Base-by-base conservation (phyloP, 192 early-diverging fungal species). In the Backusella mclennaniae region DNA sequence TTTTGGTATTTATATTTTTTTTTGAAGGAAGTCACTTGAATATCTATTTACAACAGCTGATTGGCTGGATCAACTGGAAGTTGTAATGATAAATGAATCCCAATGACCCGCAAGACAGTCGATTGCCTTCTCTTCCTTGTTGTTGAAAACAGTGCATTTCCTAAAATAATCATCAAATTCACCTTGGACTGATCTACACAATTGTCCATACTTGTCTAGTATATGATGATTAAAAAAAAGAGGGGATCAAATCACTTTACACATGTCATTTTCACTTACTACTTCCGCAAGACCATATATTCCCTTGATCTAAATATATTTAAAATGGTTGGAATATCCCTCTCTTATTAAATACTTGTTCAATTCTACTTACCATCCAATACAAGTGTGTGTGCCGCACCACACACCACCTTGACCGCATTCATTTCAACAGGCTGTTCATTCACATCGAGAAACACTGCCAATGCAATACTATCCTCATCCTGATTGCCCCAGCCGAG, bases 201-300 rank as follows among this genome's bases (percentile, higher is more conserved):
- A 44, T 29, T 75, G 74, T 7, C 74, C 74, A 68, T 75, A 75
- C 0, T 42, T 46, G 23, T 75, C 74, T 75, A 67, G 6, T 41
- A 4, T 1, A 23, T 5, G 42, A n/a, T 56, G 5, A 26, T 56
- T 56, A 23, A 23, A 53, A 19, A 19, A n/a, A 53, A n/a, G 33
- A n/a, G 49, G 17, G 6, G 5, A 53, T 21, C 17, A 53, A n/a
- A n/a, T 53, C 23, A 33, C n/a, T 39, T 23, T 29, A 29, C 17
- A 2, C 5, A 31, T 49, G 6, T 31, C 35, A 33, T 33, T 73
- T 0, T 29, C 3, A 63, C 63, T 67, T 66, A 75, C 74, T 75
- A 35, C 41, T 67, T 29, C 74, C 74, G 35, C 74, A 68, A 21
- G 63, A 66, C 74, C 74, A 75, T 33, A 73, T 6, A 6, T 5